Conservation (phyloP, 129 eudicot species). For the Flaveria ramosissima region DNA sequence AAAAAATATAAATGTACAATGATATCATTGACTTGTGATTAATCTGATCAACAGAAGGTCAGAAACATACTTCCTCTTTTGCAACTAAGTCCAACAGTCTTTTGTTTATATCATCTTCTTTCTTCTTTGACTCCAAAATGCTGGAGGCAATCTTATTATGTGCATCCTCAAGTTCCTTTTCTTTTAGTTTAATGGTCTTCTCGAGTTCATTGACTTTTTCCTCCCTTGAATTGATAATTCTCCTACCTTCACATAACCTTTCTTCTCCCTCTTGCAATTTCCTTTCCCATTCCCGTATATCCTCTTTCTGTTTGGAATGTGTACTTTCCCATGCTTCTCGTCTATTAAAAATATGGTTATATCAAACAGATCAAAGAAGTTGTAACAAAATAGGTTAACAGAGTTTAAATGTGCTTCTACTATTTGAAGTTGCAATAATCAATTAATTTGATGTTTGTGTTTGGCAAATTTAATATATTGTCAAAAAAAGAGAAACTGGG, state of each 20-base stretch:
- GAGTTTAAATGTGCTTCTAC: background rate
- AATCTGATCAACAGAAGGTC: background rate
- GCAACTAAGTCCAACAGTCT: conserved; percentile 43
- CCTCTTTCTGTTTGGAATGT: conserved; percentile 62
- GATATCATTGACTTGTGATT: background rate
- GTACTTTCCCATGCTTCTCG: conserved; percentile 65
- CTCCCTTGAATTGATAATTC: conserved; percentile 60
- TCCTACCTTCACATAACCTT: conserved; percentile 69
- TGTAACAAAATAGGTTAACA: background rate
- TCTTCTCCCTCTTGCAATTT: conserved; percentile 83
- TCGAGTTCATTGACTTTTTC: conserved; percentile 60
- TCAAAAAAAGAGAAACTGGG: too few species aligned
- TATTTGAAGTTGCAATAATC: background rate
- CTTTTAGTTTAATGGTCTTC: conserved; percentile 48
- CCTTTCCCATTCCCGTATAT: conserved; percentile 75
- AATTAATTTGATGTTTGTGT: background rate
- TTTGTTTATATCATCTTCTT: conserved; percentile 57
- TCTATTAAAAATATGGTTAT: conserved; percentile 38
- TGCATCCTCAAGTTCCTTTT: conserved; percentile 55
- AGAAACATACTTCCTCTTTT: conserved; percentile 70
- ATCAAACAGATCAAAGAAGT: background rate
- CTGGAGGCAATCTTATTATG: conserved; percentile 47
- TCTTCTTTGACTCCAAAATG: conserved; percentile 44
- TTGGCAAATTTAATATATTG: too few species aligned
- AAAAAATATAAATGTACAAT: background rate